Evolutionary conservation across 805 yeast species (phyloP), one percentile per base, ranked within the genome.

Genomic region (Myxozyma lipomycoides): DNA sequence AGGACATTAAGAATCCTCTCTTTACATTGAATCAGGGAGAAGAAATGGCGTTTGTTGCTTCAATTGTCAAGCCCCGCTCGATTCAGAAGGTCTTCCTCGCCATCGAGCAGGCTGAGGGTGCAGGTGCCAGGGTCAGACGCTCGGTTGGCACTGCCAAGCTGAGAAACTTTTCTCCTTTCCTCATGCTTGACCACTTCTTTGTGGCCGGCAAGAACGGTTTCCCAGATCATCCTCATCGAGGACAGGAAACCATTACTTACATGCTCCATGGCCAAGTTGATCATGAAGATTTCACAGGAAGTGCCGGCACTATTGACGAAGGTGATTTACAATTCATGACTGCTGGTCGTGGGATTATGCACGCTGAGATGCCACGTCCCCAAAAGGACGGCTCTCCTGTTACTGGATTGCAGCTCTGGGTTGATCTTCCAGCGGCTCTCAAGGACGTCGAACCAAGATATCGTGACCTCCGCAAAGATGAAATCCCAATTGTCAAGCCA

Each of bases 311-410:
- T 6, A 70, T 89, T 46, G 74, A 78, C 55, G 79, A 87, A 5
- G 96, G 95, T 50, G 96, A 88, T 65, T 72, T 89, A 59, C 96
- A 88, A 67, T 87, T 88, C 67, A 88, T 88, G 96, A 88, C 95
- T 24, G 95, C 96, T 3, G 96, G 95, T 52, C 78, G 77, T 61
- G 96, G 95, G 45, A 79, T 87, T 34, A 85, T 85, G 48, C 96
- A 55, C 46, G 78, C 88, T 2, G 96, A 88, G 64, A 87, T 87
- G 79, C 95, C 95, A 6, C 82, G 82, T 32, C 71, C 74, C 35
- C 72, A 71, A 19, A 72, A 76, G 35, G 69, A 66, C 35, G 58
- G 52, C 9, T 52, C 58, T 21, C 78, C 82, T 0, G 68, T 77
- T 19, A 73, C 71, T 41, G 95, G 95, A 52, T 71, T 87, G 73